Evolutionary conservation across 331 rosid genomes (phyloP).

Genomic region (Cydonia oblonga): DNA sequence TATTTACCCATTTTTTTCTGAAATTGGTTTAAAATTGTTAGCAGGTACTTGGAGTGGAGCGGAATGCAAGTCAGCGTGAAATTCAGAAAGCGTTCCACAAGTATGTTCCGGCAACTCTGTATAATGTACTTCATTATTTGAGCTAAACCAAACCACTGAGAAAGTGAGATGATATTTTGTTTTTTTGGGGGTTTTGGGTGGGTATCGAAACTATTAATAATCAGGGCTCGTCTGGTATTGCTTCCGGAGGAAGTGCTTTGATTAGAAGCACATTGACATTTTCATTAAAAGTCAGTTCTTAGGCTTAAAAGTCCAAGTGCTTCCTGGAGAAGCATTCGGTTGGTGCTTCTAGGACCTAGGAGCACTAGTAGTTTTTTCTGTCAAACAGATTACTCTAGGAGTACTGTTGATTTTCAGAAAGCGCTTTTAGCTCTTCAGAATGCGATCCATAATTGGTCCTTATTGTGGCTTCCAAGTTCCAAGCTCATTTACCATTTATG

Average conservation of each 20-base stretch:
- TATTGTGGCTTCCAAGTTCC: neutral
- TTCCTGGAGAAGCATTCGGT: neutral
- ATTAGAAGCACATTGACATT: neutral
- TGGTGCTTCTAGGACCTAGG: neutral
- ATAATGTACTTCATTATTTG: neutral
- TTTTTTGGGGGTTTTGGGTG: neutral
- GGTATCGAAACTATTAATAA: neutral
- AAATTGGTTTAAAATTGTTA: neutral
- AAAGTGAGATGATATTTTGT: too few species aligned
- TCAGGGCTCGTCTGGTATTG: neutral
- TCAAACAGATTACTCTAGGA: neutral
- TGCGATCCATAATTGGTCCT: neutral
- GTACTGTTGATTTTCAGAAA: neutral
- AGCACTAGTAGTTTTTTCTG: neutral
- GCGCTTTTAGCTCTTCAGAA: neutral
- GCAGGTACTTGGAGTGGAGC: conserved; percentile 91
- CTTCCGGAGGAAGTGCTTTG: neutral
- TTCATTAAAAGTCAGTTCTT: neutral
- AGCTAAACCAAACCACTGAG: neutral
- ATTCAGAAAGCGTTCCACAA: conserved; percentile 98
- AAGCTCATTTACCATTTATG: too few species aligned
- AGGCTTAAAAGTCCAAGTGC: neutral
- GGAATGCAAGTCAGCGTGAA: conserved; percentile 81
- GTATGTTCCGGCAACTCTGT: conserved; percentile 27
- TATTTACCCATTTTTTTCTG: neutral